phyloP scores from a whole-genome alignment of 495 filamentous ascomycete species.

The Trichoderma parareesei region DNA sequence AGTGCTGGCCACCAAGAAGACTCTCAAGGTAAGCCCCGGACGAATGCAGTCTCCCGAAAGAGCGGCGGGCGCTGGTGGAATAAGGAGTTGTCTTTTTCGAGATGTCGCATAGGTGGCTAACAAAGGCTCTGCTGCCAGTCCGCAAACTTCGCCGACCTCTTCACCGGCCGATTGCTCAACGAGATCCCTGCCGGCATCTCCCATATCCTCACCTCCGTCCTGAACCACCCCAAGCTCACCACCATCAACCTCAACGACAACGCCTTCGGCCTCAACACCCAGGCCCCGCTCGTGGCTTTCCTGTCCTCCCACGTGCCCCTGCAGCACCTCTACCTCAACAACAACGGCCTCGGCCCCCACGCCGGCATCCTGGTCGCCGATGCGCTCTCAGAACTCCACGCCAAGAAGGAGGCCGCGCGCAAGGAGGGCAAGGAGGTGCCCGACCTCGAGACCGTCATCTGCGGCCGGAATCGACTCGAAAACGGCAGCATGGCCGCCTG shows the following conservation, averaged over 20 bases:
- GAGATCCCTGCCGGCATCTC: conserved; percentile 89
- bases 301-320: conserved; percentile 77
- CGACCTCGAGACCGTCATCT: conserved; percentile 85
- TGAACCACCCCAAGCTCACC: conserved; percentile 72
- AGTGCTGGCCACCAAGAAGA: conserved; percentile 70
- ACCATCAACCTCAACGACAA: conserved; percentile 96
- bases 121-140: conserved; percentile 35
- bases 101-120: conserved; percentile 14
- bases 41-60: conserved; percentile 17
- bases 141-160: conserved; percentile 93
- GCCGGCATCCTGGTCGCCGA: conserved; percentile 83
- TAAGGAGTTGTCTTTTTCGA: too few relatives aligned
- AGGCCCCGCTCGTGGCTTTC: conserved; percentile 76
- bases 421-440: conserved; percentile 59
- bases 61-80: neutral
- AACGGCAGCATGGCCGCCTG: conserved; percentile 93
- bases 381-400: conserved; percentile 64
- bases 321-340: conserved; percentile 88
- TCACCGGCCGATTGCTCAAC: conserved; percentile 85
- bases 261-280: conserved; percentile 90
- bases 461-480: conserved; percentile 90
- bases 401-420: conserved; percentile 69
- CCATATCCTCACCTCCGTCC: conserved; percentile 74
- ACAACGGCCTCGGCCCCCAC: conserved; percentile 92
- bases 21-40: conserved; percentile 46